A percentile compares a stretch with the other conserved stretches of the same genome.
Conservation (phyloP, 202 grass and related monocot genomes). For the Zoysia matrella region DNA sequence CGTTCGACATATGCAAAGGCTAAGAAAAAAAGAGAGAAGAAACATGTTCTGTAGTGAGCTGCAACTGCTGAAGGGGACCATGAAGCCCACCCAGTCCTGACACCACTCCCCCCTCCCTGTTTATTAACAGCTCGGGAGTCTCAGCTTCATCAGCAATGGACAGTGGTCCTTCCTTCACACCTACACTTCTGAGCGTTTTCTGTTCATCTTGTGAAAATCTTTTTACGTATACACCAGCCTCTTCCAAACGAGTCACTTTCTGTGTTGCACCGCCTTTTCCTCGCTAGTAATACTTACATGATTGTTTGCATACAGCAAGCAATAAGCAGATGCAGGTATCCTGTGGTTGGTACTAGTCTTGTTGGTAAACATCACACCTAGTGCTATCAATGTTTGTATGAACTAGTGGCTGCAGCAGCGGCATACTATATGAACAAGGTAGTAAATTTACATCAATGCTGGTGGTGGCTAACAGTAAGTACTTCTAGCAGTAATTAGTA, state of each 20-base stretch:
- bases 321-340: slow-evolving; percentile 42
- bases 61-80: slow-evolving; percentile 34
- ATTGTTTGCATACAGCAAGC: slow-evolving; percentile 37
- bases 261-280: slow-evolving; percentile 8
- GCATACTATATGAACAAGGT: not conserved
- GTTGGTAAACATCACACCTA: slow-evolving; percentile 43
- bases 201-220: slow-evolving; percentile 42
- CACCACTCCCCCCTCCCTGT: slow-evolving; percentile 30
- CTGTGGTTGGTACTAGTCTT: slow-evolving; percentile 42
- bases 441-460: slow-evolving; percentile 45
- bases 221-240: slow-evolving; percentile 19
- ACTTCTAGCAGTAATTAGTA: slow-evolving; percentile 36
- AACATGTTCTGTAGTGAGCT: slow-evolving; percentile 44
- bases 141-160: not conserved
- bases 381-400: slow-evolving; percentile 35
- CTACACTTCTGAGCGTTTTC: slow-evolving; percentile 4
- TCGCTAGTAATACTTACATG: not conserved
- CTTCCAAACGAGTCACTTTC: slow-evolving; percentile 19
- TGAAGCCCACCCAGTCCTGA: not conserved
- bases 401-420: slow-evolving; percentile 29
- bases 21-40: not conserved
- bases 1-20: slow-evolving; percentile 41
- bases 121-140: not conserved
- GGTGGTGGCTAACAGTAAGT: slow-evolving; percentile 31
- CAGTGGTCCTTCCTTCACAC: slow-evolving; percentile 33